phyloP scores from a whole-genome alignment of 305 asterid genomes.

The Striga hermonthica region DNA sequence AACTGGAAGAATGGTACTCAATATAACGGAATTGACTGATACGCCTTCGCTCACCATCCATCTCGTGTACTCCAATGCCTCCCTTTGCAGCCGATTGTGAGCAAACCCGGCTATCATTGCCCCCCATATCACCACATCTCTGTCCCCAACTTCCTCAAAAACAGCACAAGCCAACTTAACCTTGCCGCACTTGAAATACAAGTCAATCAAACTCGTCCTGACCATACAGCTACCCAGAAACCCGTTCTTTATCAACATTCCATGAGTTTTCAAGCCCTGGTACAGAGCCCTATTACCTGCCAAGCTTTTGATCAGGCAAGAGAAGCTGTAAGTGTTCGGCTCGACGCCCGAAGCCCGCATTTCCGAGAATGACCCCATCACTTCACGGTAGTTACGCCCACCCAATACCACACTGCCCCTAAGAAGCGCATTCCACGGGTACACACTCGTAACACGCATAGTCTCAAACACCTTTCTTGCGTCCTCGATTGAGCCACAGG shows the following conservation, averaged over 20 bases:
- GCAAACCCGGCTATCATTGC: constrained; percentile 85
- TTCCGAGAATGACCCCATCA: constrained; percentile 50
- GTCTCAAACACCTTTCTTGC: constrained; percentile 63
- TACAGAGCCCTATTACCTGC: constrained; percentile 64
- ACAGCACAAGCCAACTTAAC: constrained; percentile 53
- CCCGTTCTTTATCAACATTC: constrained; percentile 73
- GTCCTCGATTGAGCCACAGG: constrained; percentile 70
- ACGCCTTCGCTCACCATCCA: constrained; percentile 59
- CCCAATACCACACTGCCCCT: constrained; percentile 84
- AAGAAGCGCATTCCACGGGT: constrained; percentile 90
- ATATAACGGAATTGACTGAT: constrained; percentile 63
- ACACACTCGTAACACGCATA: constrained; percentile 59
- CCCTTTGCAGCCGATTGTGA: constrained; percentile 69
- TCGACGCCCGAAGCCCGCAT: constrained; percentile 71
- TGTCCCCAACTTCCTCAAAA: constrained; percentile 64
- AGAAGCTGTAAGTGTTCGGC: constrained; percentile 71
- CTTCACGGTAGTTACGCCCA: constrained; percentile 47
- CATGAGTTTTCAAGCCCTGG: constrained; percentile 79
- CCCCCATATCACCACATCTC: constrained; percentile 88
- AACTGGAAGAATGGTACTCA: constrained; percentile 66
- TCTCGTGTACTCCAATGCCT: constrained; percentile 67
- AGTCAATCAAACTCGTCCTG: constrained; percentile 75
- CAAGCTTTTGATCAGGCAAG: constrained; percentile 86
- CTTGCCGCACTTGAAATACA: constrained; percentile 91
- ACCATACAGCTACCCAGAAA: constrained; percentile 47